Conservation (phyloP, 306 rosid species). For the barrel medic (Medicago truncatula) region DNA sequence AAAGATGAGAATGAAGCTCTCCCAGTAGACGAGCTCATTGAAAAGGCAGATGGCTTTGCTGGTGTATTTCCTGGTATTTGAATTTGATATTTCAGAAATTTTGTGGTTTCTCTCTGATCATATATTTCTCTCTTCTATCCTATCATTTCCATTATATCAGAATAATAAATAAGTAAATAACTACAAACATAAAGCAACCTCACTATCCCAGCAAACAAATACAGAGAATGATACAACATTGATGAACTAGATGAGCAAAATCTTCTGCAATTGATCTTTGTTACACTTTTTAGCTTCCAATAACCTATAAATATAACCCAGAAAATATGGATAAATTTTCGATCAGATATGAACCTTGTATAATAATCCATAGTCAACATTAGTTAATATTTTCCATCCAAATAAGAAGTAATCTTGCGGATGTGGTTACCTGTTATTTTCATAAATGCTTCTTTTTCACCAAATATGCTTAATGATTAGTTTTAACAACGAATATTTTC, state of each 20-base stretch:
- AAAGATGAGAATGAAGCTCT: conserved; percentile 75
- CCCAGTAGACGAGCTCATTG: conserved; percentile 82
- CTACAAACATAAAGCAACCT: conserved; percentile 1
- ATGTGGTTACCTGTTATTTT: conserved; percentile 10
- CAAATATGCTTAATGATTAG: conserved; percentile 28
- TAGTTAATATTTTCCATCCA: conserved; percentile 6
- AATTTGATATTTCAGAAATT: conserved; percentile 27
- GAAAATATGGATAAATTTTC: not conserved
- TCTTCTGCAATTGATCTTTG: conserved; percentile 7
- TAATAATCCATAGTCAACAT: not conserved
- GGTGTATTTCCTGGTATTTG: conserved; percentile 85
- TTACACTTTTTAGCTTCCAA: conserved; percentile 11
- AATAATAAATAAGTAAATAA: conserved; percentile 19
- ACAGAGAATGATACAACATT: conserved; percentile 21
- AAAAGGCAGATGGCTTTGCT: conserved; percentile 91
- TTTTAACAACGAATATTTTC: conserved; percentile 49
- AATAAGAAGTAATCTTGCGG: conserved; percentile 13
- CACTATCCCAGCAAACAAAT: conserved; percentile 14
- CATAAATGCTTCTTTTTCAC: conserved; percentile 17
- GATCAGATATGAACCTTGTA: not conserved
- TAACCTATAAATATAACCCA: not conserved
- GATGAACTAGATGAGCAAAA: conserved; percentile 10
- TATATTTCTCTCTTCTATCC: conserved; percentile 14
- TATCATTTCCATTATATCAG: conserved; percentile 14
- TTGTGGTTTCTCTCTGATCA: conserved; percentile 24